Evolutionary conservation across 1,284 basidiomycete species (phyloP).

Genomic region (Pyrrhoderma lamaoense): DNA sequence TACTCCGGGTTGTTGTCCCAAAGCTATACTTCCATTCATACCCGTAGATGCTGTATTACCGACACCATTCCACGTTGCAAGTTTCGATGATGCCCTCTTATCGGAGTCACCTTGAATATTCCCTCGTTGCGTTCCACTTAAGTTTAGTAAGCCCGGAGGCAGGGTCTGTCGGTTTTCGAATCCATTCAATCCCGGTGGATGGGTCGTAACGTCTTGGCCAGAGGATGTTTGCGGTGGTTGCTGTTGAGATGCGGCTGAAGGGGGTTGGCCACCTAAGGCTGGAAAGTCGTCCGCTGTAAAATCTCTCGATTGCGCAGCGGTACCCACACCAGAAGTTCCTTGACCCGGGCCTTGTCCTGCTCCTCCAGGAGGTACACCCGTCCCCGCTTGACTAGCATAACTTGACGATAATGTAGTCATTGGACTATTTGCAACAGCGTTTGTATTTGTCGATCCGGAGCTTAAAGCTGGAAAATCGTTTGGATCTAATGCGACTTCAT

Average conservation of each 20-base stretch:
- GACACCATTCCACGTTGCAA: constrained; percentile 27
- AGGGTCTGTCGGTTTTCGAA: constrained; percentile 39
- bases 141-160: constrained; percentile 61
- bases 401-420: constrained; percentile 37
- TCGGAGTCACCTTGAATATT: constrained; percentile 36
- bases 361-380: constrained; percentile 37
- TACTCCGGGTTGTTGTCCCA: constrained; percentile 9
- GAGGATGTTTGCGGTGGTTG: constrained; percentile 33
- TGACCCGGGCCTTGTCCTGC: constrained; percentile 30
- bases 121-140: constrained; percentile 45
- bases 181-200: constrained; percentile 70
- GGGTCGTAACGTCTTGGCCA: constrained; percentile 28
- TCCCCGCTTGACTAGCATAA: constrained; percentile 72
- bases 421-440: constrained; percentile 28
- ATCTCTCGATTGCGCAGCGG: constrained; percentile 47
- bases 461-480: constrained; percentile 82
- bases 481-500: constrained; percentile 73
- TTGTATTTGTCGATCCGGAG: constrained; percentile 35
- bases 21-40: constrained; percentile 9
- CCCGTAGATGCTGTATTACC: constrained; percentile 1
- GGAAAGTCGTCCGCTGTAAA: constrained; percentile 79
- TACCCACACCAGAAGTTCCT: constrained; percentile 29
- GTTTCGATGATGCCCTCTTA: constrained; percentile 24
- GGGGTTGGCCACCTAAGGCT: constrained; percentile 58
- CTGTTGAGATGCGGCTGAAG: constrained; percentile 29